These are phyloP conservation scores for Nematocida displodere DNA, from an alignment of 371 early-diverging fungal species.

Conservation along the genomic window DNA sequence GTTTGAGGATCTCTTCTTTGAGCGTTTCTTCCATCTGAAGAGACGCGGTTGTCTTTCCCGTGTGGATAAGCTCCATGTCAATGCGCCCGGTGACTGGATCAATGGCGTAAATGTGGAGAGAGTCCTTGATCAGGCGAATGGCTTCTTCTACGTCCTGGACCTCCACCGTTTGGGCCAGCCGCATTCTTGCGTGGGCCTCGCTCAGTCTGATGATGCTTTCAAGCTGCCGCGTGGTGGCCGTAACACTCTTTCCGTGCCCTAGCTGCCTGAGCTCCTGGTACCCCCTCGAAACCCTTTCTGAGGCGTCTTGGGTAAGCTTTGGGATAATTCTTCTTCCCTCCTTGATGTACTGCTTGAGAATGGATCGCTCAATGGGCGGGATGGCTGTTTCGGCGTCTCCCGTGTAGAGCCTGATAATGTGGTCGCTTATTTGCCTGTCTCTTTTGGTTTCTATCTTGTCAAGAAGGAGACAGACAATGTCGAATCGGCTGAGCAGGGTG, in stretches of 20 bases:
- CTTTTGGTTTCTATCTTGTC: conserved; percentile 62
- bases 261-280: conserved; percentile 81
- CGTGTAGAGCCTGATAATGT: conserved; percentile 59
- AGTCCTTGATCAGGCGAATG: conserved; percentile 74
- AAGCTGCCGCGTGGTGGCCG: conserved; percentile 93
- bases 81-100: conserved; percentile 93
- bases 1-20: conserved; percentile 54
- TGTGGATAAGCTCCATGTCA: conserved; percentile 87
- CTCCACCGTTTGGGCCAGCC: conserved; percentile 71
- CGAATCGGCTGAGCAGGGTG: conserved; percentile 65
- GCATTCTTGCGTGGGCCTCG: conserved; percentile 93
- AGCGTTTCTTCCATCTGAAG: conserved; percentile 56
- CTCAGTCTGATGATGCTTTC: conserved; percentile 94
- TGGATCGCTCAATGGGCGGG: conserved; percentile 19
- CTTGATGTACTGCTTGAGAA: conserved; percentile 64
- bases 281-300: conserved; percentile 70
- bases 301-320: conserved; percentile 68
- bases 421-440: conserved; percentile 62
- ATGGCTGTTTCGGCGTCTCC: conserved; percentile 37
- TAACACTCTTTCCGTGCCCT: conserved; percentile 73
- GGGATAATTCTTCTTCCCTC: conserved; percentile 77
- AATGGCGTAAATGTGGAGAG: conserved; percentile 84
- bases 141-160: conserved; percentile 76
- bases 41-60: conserved; percentile 69
- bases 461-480: conserved; percentile 64